A percentile compares a stretch with the other conserved stretches of the same genome.
Evolutionary conservation across 108 stramenopile species (phyloP).

Genomic region (Hondaea fermentalgiana): DNA sequence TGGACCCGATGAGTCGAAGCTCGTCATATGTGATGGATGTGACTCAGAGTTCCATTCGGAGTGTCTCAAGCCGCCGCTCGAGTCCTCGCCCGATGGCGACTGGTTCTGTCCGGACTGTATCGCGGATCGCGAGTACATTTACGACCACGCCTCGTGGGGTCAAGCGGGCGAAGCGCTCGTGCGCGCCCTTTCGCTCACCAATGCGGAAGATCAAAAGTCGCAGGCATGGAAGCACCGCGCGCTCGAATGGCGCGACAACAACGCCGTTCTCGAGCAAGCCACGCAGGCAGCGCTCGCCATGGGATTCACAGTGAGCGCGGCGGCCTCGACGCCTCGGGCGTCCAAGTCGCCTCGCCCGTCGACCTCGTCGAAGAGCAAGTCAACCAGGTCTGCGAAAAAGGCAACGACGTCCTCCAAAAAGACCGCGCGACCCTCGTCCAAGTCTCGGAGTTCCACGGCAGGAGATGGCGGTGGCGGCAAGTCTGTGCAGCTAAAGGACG

Average conservation of each 20-base stretch:
- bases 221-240: neutral
- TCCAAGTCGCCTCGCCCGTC: neutral
- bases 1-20: too few species aligned
- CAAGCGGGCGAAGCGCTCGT: neutral
- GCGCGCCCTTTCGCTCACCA: neutral
- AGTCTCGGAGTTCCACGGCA: neutral
- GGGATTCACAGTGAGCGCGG: neutral
- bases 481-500: neutral
- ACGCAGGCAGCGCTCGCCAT: neutral
- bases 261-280: neutral
- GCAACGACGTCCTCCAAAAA: neutral
- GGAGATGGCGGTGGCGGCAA: neutral
- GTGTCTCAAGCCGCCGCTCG: neutral
- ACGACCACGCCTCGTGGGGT: constrained; percentile 8
- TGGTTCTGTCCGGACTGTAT: neutral
- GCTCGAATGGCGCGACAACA: neutral
- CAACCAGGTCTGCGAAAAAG: neutral
- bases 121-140: constrained; percentile 7
- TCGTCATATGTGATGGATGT: neutral
- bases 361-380: neutral
- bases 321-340: neutral
- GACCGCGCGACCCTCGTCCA: neutral
- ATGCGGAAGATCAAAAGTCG: too few species aligned
- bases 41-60: neutral
- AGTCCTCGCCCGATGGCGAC: neutral